These are phyloP conservation scores for Pseudopyrenochaeta lycopersici DNA, from an alignment of 2,329 filamentous ascomycete species.

Conservation along the genomic window DNA sequence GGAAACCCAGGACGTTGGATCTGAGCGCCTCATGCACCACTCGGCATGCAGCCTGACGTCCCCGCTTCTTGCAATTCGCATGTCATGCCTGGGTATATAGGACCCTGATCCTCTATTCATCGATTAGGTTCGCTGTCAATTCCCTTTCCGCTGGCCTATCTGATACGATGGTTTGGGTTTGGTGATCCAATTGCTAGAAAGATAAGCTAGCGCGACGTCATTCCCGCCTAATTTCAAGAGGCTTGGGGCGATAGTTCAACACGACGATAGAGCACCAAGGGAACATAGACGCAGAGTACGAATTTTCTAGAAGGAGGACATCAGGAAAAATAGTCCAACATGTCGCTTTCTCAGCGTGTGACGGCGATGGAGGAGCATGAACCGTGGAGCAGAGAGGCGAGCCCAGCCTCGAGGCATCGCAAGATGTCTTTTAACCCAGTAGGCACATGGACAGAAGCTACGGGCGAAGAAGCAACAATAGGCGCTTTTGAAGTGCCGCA, in stretches of 20 bases:
- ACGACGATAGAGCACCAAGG: background rate
- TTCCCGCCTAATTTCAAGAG: conserved; percentile 7
- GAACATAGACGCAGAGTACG: background rate
- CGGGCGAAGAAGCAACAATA: conserved; percentile 51
- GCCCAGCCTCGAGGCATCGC: conserved; percentile 50
- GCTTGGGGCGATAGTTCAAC: background rate
- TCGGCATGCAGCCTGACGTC: conserved; percentile 7
- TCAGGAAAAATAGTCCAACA: conserved; percentile 21
- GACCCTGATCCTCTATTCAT: conserved; percentile 8
- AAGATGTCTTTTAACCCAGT: conserved; percentile 62
- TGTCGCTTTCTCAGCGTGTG: conserved; percentile 52
- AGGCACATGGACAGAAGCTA: conserved; percentile 54
- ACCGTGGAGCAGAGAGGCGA: conserved; percentile 49
- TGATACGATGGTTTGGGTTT: conserved; percentile 1
- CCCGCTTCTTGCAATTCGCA: background rate
- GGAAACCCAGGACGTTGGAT: conserved; percentile 22
- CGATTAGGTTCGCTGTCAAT: conserved; percentile 3
- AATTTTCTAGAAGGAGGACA: background rate
- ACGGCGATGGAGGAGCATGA: conserved; percentile 53
- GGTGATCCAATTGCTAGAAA: conserved; percentile 10
- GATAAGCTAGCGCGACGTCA: conserved; percentile 16
- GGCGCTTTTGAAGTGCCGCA: conserved; percentile 65
- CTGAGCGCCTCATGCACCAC: conserved; percentile 21
- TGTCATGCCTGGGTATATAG: conserved; percentile 19
- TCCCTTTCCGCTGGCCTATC: background rate